A percentile compares a stretch with the other conserved stretches of the same genome.
Conservation (phyloP, 169 alveolate species). For the Eimeria acervulina region DNA sequence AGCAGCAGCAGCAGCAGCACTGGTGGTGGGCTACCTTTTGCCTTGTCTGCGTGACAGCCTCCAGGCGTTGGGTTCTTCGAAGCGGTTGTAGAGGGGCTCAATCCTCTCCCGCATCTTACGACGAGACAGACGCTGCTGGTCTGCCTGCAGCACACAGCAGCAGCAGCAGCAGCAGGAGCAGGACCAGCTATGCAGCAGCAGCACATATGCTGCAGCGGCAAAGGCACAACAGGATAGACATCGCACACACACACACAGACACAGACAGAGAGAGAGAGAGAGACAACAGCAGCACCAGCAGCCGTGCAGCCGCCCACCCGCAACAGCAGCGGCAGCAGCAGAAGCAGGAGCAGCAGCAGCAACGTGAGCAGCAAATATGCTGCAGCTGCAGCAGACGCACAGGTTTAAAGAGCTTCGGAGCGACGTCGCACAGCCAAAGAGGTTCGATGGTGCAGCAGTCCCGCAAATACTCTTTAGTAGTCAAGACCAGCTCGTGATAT, state of each 20-base stretch:
- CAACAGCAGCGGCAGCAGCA: conserved; percentile 35
- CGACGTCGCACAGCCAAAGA: conserved; percentile 98
- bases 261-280: not conserved
- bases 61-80: conserved; percentile 99
- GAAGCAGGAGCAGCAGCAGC: conserved; percentile 25
- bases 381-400: conserved; percentile 64
- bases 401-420: conserved; percentile 97
- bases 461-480: conserved; percentile 99
- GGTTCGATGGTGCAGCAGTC: conserved; percentile 98
- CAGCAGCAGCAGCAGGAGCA: conserved; percentile 21
- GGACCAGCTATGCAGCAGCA: not conserved
- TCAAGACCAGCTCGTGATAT: conserved; percentile 98
- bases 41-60: conserved; percentile 97
- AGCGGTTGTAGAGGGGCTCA: conserved; percentile 97
- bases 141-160: conserved; percentile 85
- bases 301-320: not conserved
- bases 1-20: conserved; percentile 1
- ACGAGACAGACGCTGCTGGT: conserved; percentile 94
- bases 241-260: not conserved
- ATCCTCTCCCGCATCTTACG: conserved; percentile 96
- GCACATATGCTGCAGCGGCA: too few species aligned
- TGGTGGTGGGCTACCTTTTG: conserved; percentile 77
- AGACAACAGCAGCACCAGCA: not conserved
- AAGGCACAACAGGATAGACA: too few species aligned
- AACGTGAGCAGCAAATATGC: not conserved